Evolutionary conservation across 495 filamentous ascomycete genomes (phyloP).

Genomic region (Trichoderma erinaceum): DNA sequence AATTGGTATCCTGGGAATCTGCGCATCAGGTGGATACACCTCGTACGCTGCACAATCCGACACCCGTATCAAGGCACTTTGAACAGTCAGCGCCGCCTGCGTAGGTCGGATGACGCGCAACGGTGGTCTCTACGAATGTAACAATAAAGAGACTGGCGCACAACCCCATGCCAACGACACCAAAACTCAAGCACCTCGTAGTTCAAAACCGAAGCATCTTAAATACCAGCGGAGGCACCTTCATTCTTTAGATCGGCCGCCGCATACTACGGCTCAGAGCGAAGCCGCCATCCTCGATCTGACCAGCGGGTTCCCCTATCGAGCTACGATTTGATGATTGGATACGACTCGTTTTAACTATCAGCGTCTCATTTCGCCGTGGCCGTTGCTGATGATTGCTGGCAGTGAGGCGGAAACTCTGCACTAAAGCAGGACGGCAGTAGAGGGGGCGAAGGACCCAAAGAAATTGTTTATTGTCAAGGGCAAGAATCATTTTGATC

Average conservation of each 20-base stretch:
- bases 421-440: conserved; percentile 29
- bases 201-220: conserved; percentile 15
- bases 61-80: conserved; percentile 34
- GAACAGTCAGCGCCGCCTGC: conserved; percentile 27
- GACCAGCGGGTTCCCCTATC: conserved; percentile 12
- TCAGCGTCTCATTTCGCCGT: conserved; percentile 23
- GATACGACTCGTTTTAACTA: conserved; percentile 29
- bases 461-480: conserved; percentile 33
- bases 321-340: conserved; percentile 30
- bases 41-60: conserved; percentile 33
- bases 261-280: conserved; percentile 23
- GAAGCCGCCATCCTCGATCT: conserved; percentile 11
- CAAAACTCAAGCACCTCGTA: conserved; percentile 16
- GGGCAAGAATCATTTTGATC: conserved; percentile 30
- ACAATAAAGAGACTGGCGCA: conserved; percentile 12
- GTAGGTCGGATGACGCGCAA: conserved; percentile 29
- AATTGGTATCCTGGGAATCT: conserved; percentile 39
- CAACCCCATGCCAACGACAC: conserved; percentile 19
- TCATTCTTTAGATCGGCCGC: conserved; percentile 15
- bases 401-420: conserved; percentile 29
- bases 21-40: conserved; percentile 34
- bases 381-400: conserved; percentile 35
- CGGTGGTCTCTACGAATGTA: conserved; percentile 5
- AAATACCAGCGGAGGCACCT: conserved; percentile 20
- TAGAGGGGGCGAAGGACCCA: conserved; percentile 30